Conservation (phyloP, 352 stramenopile species). For the Pythium phragmiticola region DNA sequence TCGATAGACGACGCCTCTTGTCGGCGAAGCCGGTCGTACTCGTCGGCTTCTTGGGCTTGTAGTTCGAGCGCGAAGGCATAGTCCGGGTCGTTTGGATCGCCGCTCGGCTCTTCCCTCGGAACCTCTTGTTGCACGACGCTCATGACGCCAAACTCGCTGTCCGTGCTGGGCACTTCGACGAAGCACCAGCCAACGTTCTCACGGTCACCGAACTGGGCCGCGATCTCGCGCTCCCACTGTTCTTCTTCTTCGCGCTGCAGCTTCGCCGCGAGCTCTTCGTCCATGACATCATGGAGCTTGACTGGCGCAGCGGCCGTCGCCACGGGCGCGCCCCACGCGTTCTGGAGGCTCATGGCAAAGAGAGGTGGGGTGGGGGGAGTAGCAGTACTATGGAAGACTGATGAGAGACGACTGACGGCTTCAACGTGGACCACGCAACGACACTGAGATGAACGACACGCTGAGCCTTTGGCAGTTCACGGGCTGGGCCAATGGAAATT, state of each 20-base stretch:
- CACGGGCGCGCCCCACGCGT: constrained; percentile 37
- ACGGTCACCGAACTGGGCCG: constrained; percentile 58
- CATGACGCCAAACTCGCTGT: constrained; percentile 57
- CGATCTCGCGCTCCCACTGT: constrained; percentile 63
- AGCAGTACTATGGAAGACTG: not conserved
- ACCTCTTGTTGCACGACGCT: constrained; percentile 74
- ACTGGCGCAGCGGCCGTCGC: constrained; percentile 27
- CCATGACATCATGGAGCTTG: constrained; percentile 69
- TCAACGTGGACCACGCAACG: constrained; percentile 25
- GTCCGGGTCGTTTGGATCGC: constrained; percentile 50
- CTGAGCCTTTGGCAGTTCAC: not conserved
- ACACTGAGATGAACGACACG: constrained; percentile 19
- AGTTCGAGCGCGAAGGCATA: constrained; percentile 75
- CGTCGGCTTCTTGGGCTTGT: constrained; percentile 67
- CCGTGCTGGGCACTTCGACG: constrained; percentile 64
- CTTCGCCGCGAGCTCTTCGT: constrained; percentile 65
- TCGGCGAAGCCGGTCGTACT: constrained; percentile 69
- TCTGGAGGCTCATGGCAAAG: constrained; percentile 16
- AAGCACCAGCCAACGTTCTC: constrained; percentile 68
- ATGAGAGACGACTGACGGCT: not conserved
- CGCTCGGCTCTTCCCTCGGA: constrained; percentile 35
- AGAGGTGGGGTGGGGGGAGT: not conserved
- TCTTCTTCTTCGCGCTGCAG: constrained; percentile 72
- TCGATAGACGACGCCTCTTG: constrained; percentile 71
- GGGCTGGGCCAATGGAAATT: constrained; percentile 21